These are phyloP conservation scores for Suhomyces yuchorum DNA, from an alignment of 1,139 yeast genomes.

Conservation along the genomic window DNA sequence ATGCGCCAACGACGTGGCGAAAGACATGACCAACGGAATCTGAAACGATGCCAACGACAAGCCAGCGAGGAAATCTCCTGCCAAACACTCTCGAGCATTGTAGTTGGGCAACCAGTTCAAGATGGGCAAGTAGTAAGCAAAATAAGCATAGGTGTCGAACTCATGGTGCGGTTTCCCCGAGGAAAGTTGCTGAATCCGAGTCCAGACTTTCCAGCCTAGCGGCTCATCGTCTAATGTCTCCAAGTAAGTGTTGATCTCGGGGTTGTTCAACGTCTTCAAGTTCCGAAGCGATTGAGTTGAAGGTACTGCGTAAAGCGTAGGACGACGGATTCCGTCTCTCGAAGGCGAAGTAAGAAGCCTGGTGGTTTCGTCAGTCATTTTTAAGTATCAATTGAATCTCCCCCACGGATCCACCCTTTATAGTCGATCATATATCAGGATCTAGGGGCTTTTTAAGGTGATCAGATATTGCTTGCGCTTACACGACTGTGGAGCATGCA, in stretches of 20 bases:
- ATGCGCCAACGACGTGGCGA: constrained; percentile 36
- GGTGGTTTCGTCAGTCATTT: constrained; percentile 11
- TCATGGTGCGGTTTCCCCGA: constrained; percentile 8
- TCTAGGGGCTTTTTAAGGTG: neutral
- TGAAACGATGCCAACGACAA: constrained; percentile 37
- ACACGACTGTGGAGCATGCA: neutral
- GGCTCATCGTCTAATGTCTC: constrained; percentile 6
- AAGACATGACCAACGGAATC: constrained; percentile 40
- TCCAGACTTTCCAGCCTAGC: constrained; percentile 14
- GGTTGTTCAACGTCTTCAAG: constrained; percentile 24
- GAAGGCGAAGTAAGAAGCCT: constrained; percentile 5
- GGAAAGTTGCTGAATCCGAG: constrained; percentile 13
- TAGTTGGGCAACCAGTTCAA: constrained; percentile 36
- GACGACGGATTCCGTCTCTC: constrained; percentile 17
- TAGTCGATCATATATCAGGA: neutral
- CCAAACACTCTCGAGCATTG: constrained; percentile 15
- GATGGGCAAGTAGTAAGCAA: constrained; percentile 37
- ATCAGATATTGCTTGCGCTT: neutral
- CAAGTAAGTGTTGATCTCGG: constrained; percentile 21
- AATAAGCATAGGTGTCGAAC: constrained; percentile 29
- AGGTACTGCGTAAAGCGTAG: constrained; percentile 32
- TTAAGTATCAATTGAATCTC: neutral
- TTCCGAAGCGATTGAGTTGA: constrained; percentile 28
- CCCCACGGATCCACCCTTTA: neutral
- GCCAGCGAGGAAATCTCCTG: constrained; percentile 39